Evolutionary conservation across 2,329 filamentous ascomycete species (phyloP).

Genomic region (Didymella pinodella): DNA sequence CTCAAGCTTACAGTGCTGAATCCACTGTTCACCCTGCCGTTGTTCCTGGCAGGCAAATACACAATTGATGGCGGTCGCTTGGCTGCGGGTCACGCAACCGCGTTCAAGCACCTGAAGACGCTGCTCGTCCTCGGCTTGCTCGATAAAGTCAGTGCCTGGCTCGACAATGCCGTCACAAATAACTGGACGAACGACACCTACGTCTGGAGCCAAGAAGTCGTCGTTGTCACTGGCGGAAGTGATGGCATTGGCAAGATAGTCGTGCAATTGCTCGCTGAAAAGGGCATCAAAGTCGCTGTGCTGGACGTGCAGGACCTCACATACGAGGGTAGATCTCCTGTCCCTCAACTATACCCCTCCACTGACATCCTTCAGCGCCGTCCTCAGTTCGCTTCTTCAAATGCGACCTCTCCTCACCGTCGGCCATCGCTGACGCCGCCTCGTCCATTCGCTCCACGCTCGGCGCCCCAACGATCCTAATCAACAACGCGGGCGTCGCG

Average conservation of each 20-base stretch:
- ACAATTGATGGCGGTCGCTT: slow-evolving; percentile 68
- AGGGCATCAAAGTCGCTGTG: slow-evolving; percentile 72
- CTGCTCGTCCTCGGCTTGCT: slow-evolving; percentile 63
- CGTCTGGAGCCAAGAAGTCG: slow-evolving; percentile 73
- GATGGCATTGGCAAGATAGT: slow-evolving; percentile 75
- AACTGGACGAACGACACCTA: slow-evolving; percentile 64
- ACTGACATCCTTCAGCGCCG: slow-evolving; percentile 49
- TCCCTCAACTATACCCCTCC: neutral
- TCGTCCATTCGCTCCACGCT: slow-evolving; percentile 62
- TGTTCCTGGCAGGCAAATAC: slow-evolving; percentile 69
- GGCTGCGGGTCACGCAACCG: slow-evolving; percentile 56
- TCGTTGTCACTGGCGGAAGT: slow-evolving; percentile 77
- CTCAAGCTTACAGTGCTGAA: slow-evolving; percentile 70
- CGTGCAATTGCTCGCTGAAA: slow-evolving; percentile 70
- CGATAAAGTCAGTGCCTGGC: slow-evolving; percentile 58
- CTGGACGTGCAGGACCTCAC: slow-evolving; percentile 72
- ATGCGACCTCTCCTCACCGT: slow-evolving; percentile 71
- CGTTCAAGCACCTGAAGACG: slow-evolving; percentile 63
- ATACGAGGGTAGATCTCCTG: slow-evolving; percentile 53
- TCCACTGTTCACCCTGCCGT: slow-evolving; percentile 68
- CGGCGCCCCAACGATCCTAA: slow-evolving; percentile 72
- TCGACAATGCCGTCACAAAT: slow-evolving; percentile 61
- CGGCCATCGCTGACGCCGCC: slow-evolving; percentile 62
- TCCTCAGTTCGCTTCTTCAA: slow-evolving; percentile 70
- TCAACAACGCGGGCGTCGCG: slow-evolving; percentile 75